Conservation (phyloP, 345 rosid species). For the Aquilaria yunnanensis region DNA sequence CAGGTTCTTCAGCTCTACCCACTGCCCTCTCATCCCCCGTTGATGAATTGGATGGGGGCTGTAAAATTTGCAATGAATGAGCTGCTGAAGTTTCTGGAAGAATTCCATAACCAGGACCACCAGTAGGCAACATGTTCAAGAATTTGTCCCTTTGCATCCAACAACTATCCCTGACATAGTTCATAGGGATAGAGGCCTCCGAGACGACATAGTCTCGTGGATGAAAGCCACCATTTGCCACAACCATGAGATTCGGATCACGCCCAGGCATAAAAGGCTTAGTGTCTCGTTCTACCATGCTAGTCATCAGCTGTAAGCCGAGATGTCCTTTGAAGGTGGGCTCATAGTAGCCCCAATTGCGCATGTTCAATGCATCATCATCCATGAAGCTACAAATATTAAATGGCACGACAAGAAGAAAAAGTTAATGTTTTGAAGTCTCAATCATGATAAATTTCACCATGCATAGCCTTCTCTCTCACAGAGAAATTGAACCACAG, state of each 20-base stretch:
- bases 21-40: slow-evolving; percentile 46
- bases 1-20: slow-evolving; percentile 44
- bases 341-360: slow-evolving; percentile 89
- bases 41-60: slow-evolving; percentile 43
- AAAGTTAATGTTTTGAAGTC: neutral
- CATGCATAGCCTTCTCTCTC: neutral
- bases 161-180: slow-evolving; percentile 62
- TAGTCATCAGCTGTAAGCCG: slow-evolving; percentile 78
- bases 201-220: slow-evolving; percentile 55
- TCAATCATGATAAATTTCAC: neutral
- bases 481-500: neutral
- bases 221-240: slow-evolving; percentile 40
- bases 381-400: slow-evolving; percentile 58
- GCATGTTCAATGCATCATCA: slow-evolving; percentile 61
- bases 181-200: slow-evolving; percentile 50
- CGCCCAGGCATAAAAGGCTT: slow-evolving; percentile 66
- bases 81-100: slow-evolving; percentile 59
- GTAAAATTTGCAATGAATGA: slow-evolving; percentile 54
- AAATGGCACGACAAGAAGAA: slow-evolving; percentile 2
- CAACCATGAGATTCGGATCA: slow-evolving; percentile 56
- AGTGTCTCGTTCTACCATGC: slow-evolving; percentile 62
- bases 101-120: slow-evolving; percentile 34
- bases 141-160: slow-evolving; percentile 67
- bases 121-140: slow-evolving; percentile 49
- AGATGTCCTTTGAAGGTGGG: slow-evolving; percentile 61